Conservation (phyloP, 495 filamentous ascomycete genomes). For the Xylaria scruposa region DNA sequence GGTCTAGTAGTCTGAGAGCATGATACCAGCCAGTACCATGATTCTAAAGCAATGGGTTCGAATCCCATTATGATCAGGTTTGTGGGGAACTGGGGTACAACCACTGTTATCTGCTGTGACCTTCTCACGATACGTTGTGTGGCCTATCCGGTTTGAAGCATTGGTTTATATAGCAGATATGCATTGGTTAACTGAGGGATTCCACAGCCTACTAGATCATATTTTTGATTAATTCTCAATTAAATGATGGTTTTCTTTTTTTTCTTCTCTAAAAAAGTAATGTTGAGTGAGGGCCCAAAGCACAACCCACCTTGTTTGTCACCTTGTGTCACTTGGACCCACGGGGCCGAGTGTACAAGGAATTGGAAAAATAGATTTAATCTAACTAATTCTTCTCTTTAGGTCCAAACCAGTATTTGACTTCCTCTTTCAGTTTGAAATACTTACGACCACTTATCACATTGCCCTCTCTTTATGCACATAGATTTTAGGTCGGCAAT, state of each 20-base stretch:
- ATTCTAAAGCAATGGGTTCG: slow-evolving; percentile 18
- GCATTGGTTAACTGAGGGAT: slow-evolving; percentile 22
- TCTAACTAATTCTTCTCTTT: no score
- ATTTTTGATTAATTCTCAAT: slow-evolving; percentile 2
- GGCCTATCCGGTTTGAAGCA: not conserved
- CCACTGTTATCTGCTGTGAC: slow-evolving; percentile 1
- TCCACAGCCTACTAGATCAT: not conserved
- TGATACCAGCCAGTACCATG: not conserved
- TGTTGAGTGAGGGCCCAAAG: not conserved
- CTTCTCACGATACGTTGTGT: not conserved
- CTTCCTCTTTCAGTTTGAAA: no score
- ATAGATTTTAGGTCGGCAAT: no score
- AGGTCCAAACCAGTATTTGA: no score
- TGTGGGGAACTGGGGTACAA: slow-evolving; percentile 8
- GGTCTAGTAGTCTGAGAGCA: slow-evolving; percentile 20
- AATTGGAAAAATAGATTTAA: no score
- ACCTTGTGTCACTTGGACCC: no score
- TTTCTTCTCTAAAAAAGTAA: not conserved
- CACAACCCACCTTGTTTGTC: no score
- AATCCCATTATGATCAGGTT: slow-evolving; percentile 18
- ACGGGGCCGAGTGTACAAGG: no score
- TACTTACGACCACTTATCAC: no score
- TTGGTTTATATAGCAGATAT: not conserved
- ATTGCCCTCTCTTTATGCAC: no score
- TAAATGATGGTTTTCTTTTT: no score